Evolutionary conservation across 306 rosid species (phyloP).

Genomic region (Cicer chorassanicum): DNA sequence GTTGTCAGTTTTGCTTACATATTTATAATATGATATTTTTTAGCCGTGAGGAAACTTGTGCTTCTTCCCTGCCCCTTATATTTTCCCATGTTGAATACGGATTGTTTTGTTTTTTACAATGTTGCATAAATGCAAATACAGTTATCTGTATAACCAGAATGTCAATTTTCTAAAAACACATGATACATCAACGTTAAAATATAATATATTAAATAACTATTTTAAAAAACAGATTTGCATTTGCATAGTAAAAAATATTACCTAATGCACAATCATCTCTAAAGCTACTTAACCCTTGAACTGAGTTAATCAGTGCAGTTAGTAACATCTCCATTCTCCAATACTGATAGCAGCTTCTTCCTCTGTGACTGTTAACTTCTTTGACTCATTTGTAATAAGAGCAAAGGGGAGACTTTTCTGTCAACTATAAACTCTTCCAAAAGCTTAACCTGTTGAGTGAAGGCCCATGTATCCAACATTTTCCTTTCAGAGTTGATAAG

Average conservation of each 20-base stretch:
- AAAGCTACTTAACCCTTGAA: conserved; percentile 4
- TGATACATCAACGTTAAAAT: not conserved
- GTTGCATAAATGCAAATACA: not conserved
- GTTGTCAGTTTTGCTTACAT: conserved; percentile 8
- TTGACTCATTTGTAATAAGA: conserved; percentile 11
- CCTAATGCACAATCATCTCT: conserved; percentile 1
- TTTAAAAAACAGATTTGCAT: not conserved
- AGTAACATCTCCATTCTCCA: not conserved
- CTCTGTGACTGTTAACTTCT: conserved; percentile 9
- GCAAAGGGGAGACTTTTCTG: conserved; percentile 25
- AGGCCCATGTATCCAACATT: not conserved
- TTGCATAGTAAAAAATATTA: not conserved
- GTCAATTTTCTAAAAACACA: not conserved
- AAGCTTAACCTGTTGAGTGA: not conserved
- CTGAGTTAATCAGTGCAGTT: not conserved
- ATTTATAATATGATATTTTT: not conserved
- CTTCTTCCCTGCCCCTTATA: too few species aligned
- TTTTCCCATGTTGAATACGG: too few species aligned
- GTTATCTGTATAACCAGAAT: not conserved
- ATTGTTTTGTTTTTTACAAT: too few species aligned
- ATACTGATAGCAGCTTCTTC: not conserved
- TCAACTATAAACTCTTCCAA: not conserved
- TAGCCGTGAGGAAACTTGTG: too few species aligned
- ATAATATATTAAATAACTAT: not conserved
- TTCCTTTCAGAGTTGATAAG: conserved; percentile 14